These are phyloP conservation scores for Thraustotheca clavata DNA, from an alignment of 352 stramenopile species.

Conservation along the genomic window DNA sequence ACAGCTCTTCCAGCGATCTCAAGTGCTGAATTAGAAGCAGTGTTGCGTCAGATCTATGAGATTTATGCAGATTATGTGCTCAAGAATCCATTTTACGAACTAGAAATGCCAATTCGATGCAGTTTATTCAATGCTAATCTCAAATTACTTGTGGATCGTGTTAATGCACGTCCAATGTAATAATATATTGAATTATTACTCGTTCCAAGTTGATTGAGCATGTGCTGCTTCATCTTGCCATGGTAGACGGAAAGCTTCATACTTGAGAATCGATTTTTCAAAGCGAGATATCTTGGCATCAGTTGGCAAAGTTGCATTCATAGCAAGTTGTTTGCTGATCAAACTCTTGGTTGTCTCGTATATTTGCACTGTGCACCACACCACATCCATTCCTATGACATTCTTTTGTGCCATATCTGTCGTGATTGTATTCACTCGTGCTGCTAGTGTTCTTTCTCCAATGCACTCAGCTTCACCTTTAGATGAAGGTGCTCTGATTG, in stretches of 20 bases:
- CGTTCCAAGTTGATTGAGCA: conserved; percentile 43
- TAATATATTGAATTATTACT: too few relatives aligned
- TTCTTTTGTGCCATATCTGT: conserved; percentile 39
- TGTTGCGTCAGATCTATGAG: conserved; percentile 87
- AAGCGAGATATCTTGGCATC: conserved; percentile 61
- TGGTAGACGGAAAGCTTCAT: conserved; percentile 61
- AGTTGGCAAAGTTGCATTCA: conserved; percentile 23
- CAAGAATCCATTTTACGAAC: conserved; percentile 95
- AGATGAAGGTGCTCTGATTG: conserved; percentile 15
- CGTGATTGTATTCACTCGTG: conserved; percentile 43
- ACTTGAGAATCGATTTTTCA: conserved; percentile 58
- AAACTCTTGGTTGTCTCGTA: conserved; percentile 36
- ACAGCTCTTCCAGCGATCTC: conserved; percentile 69
- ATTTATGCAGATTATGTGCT: conserved; percentile 94
- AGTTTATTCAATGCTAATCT: conserved; percentile 87
- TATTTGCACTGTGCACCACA: conserved; percentile 71
- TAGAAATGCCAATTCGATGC: conserved; percentile 93
- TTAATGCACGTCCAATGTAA: conserved; percentile 35
- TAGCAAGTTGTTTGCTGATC: not conserved
- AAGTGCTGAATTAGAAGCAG: conserved; percentile 61
- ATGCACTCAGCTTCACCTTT: conserved; percentile 22
- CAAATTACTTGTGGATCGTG: conserved; percentile 82
- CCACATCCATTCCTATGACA: conserved; percentile 52
- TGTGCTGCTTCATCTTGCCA: conserved; percentile 65
- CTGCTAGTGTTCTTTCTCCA: conserved; percentile 66